These are phyloP conservation scores for Cladosporium oxysporum DNA, from an alignment of 2,329 filamentous ascomycete genomes.

Conservation along the genomic window DNA sequence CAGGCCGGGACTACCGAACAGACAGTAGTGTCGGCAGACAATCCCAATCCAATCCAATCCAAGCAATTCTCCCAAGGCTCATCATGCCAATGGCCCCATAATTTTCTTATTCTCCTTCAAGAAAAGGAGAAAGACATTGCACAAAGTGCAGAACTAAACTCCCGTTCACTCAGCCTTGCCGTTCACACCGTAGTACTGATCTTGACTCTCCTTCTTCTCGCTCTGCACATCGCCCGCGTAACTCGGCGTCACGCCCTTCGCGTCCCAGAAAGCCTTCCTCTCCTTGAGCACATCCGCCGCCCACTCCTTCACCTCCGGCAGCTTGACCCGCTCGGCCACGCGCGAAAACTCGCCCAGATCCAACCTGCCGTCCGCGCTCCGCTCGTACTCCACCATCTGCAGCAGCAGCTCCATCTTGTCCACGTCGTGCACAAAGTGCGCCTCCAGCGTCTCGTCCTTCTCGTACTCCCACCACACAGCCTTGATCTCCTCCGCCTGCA, in stretches of 20 bases:
- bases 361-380: conserved; percentile 61
- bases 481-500: conserved; percentile 69
- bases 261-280: conserved; percentile 70
- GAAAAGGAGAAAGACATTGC: neutral
- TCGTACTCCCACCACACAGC: conserved; percentile 95
- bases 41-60: neutral
- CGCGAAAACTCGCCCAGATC: conserved; percentile 86
- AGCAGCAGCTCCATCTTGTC: conserved; percentile 95
- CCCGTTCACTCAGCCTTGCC: conserved; percentile 6
- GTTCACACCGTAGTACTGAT: conserved; percentile 38
- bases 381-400: conserved; percentile 97
- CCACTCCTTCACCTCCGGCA: conserved; percentile 81
- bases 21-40: neutral
- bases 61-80: neutral
- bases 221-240: conserved; percentile 29
- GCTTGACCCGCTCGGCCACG: conserved; percentile 70
- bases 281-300: conserved; percentile 74
- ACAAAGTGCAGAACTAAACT: neutral
- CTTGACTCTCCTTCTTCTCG: conserved; percentile 35
- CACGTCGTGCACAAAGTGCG: conserved; percentile 89
- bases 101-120: neutral
- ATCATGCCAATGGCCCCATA: neutral
- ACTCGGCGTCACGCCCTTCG: conserved; percentile 31
- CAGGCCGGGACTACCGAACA: neutral
- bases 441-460: conserved; percentile 78